Base-by-base conservation (phyloP, 257 asterid genomes). In the Solanum pennellii region DNA sequence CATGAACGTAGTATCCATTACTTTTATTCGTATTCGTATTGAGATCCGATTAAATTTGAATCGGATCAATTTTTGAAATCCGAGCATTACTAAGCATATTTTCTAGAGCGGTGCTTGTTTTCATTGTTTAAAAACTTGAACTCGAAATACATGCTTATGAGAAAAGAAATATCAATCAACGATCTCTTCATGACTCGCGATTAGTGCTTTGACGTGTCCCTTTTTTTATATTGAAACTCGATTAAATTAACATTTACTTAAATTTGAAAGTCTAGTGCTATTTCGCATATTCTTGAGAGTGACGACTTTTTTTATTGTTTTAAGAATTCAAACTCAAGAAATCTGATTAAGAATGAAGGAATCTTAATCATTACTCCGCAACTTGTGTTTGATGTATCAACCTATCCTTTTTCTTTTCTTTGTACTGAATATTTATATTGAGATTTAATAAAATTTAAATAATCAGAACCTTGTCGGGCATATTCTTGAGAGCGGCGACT, bases 21-120 rank as follows among this genome's bases (percentile, higher is more conserved):
- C 11, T 23, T 25, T 12, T 25, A 5, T 27, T 14, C 0, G 1
- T 12, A 6, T 27, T 1, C 0, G 2, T 13, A 68, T 3, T 13
- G 21, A 68, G 0, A 27, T 25, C 2, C 2, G 73, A 66, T 66
- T 1, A 60, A 66, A 66, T 16, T 5, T 62, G 2, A 10, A n/a
- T 65, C 15, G 3, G 0, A 25, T 25, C 7, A 25, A 65, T 7
- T 65, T 65, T 65, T 65, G 72, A 65, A 65, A 25, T 65, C 7
- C 6, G 11, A 3, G 3, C 3, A 14, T 69, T 69, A 6, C 8
- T 0, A 1, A 14, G 21, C 6, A 7, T 27, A 13, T 68, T 68
- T 68, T 27, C 3, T 11, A 13, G 37, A 6, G 6, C 0, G 21
- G 27, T 10, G 5, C 10, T 6, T 60, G 9, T 23, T 21, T 60